phyloP scores from a whole-genome alignment of 768 basidiomycete species.

The Russula lepida region DNA sequence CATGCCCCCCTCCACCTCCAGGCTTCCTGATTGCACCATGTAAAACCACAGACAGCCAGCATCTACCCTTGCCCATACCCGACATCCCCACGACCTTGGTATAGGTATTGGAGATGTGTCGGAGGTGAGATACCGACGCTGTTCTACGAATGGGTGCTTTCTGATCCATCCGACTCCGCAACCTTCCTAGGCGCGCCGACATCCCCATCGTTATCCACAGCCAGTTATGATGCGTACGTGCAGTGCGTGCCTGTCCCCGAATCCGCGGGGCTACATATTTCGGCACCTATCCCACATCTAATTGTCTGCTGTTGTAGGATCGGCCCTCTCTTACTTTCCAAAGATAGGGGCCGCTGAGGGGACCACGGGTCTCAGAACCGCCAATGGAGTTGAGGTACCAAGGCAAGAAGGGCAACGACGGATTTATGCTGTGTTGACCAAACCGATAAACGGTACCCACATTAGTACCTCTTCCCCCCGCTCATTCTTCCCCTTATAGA shows the following conservation, averaged over 20 bases:
- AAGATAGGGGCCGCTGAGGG: constrained; percentile 39
- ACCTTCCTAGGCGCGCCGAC: constrained; percentile 36
- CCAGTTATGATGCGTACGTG: constrained; percentile 43
- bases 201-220: constrained; percentile 51
- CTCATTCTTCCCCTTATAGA: constrained; percentile 27
- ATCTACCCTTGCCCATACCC: neutral
- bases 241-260: neutral
- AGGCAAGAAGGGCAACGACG: constrained; percentile 49
- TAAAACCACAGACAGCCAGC: neutral
- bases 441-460: constrained; percentile 54
- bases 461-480: neutral
- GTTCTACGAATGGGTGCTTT: constrained; percentile 46
- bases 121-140: constrained; percentile 51
- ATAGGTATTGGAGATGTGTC: constrained; percentile 41
- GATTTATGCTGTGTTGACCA: constrained; percentile 53
- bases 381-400: constrained; percentile 50
- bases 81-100: constrained; percentile 36
- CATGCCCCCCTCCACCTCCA: constrained; percentile 46
- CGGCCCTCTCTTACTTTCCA: constrained; percentile 39
- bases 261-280: neutral
- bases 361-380: constrained; percentile 48
- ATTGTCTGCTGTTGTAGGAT: constrained; percentile 33
- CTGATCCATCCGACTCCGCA: constrained; percentile 34
- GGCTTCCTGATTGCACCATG: constrained; percentile 59
- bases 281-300: neutral